Percentiles rank a stretch among this genome's conserved stretches.
Conservation (phyloP, 1,139 yeast species). For the Blastobotrys proliferans region DNA sequence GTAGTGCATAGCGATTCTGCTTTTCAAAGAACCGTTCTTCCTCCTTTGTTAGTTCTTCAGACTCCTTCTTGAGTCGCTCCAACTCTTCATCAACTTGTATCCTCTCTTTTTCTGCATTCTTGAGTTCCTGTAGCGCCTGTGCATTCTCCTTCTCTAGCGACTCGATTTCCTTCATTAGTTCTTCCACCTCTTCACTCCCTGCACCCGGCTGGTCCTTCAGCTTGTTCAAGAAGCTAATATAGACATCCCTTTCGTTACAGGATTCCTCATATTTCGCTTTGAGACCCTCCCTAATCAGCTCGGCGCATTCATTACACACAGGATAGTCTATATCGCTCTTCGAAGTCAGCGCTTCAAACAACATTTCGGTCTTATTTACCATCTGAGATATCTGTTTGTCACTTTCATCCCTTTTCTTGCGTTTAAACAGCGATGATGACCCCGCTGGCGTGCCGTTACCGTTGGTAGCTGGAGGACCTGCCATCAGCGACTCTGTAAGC, state of each 20-base stretch:
- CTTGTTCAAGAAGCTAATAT: slow-evolving; percentile 65
- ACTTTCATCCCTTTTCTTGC: slow-evolving; percentile 12
- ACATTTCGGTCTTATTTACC: slow-evolving; percentile 49
- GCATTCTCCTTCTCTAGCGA: slow-evolving; percentile 26
- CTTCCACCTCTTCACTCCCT: slow-evolving; percentile 41
- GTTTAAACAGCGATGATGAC: background rate
- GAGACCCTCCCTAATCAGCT: slow-evolving; percentile 58
- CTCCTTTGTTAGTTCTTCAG: slow-evolving; percentile 37
- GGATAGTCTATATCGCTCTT: slow-evolving; percentile 85
- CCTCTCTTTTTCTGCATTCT: slow-evolving; percentile 34
- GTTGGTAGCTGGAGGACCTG: background rate
- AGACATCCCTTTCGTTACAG: slow-evolving; percentile 74
- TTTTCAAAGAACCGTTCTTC: slow-evolving; percentile 44
- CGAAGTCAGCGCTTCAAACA: slow-evolving; percentile 61
- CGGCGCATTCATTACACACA: slow-evolving; percentile 82
- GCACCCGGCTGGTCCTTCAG: slow-evolving; percentile 54
- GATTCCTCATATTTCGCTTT: slow-evolving; percentile 69
- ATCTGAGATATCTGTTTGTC: slow-evolving; percentile 40
- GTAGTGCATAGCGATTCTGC: slow-evolving; percentile 52
- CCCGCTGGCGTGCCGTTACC: background rate
- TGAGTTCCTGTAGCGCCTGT: slow-evolving; percentile 31
- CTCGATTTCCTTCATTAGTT: slow-evolving; percentile 43
- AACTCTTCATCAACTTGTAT: slow-evolving; percentile 33
- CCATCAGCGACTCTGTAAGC: slow-evolving; percentile 36
- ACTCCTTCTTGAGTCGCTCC: slow-evolving; percentile 29